Base-by-base conservation (phyloP, 1,284 basidiomycete species). In the Leccinum huronense region DNA sequence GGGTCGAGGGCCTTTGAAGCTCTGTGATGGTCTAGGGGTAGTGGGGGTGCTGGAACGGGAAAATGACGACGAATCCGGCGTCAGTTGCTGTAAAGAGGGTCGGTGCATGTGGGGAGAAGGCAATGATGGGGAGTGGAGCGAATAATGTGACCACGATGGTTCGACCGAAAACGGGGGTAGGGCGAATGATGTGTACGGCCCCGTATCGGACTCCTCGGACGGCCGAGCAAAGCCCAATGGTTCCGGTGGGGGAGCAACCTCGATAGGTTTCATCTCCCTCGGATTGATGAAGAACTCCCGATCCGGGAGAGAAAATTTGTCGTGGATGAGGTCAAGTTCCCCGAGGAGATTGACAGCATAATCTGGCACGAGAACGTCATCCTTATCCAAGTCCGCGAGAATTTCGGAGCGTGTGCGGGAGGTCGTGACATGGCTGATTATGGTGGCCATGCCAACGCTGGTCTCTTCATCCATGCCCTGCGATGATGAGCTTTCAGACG, bases 1-100 rank as follows among this genome's bases (percentile, higher is more conserved):
- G 9, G 65, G 31, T 42, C 72, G 75, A 56, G 70, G 70, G 31
- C 72, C 65, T n/a, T 69, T 66, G 58, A 69, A 72, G 58, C 23
- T 67, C 42, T 74, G 67, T 30, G 74, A 74, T 31, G 72, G 64
- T 54, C 68, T 70, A 61, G 71, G 68, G 1, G 70, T 74, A 27
- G 75, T 75, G 5, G 73, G 74, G 11, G 66, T 76, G 23, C 72
- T 76, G 58, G 72, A 72, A 64, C 69, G 74, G 57, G 75, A 76
- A 61, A 73, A 60, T 3, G 75, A 73, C 5, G 72, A 73, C 38
- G 75, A 72, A 56, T 75, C 75, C 5, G 74, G 65, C 13, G 70
- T 73, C 58, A 75, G 58, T 53, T 70, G 71, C 58, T 76, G 75
- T 34, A 76, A 58, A 54, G 72, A 73, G 45, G 68, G 57, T 33